Percentiles rank a stretch among this genome's conserved stretches.
Conservation (phyloP, 139 green algal genomes). For the Coelastrella sp. region DNA sequence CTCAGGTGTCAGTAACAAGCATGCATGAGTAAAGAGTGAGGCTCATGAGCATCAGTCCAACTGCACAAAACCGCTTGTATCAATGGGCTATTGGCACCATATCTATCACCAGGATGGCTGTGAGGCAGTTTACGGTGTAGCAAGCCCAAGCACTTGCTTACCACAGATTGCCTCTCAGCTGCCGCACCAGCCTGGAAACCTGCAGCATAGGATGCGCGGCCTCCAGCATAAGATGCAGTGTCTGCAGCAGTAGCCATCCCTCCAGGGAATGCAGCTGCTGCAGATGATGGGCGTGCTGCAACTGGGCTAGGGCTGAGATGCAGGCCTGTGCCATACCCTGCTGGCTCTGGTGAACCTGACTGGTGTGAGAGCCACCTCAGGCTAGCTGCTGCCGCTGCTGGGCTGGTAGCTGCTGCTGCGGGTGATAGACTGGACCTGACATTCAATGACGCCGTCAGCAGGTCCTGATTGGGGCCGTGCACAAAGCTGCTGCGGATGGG, state of each 20-base stretch:
- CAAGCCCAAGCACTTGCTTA: background rate
- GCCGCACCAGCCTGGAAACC: background rate
- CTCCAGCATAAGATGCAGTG: background rate
- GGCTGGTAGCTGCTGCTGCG: background rate
- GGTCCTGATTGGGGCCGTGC: conserved; percentile 11
- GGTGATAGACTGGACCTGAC: background rate
- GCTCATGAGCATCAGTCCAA: no score
- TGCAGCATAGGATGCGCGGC: background rate
- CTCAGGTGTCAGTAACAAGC: no score
- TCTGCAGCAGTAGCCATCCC: background rate
- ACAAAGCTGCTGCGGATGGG: background rate
- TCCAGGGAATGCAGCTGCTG: background rate
- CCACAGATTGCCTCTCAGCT: background rate
- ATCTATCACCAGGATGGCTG: no score
- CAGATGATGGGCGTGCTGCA: background rate
- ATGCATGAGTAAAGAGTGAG: no score
- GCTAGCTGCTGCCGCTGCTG: background rate
- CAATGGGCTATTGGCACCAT: no score
- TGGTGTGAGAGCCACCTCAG: background rate
- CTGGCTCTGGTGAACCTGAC: background rate
- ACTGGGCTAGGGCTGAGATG: background rate
- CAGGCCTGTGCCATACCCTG: background rate
- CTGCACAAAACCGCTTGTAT: no score
- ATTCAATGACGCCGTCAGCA: conserved; percentile 1
- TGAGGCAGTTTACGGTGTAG: no score